Conservation (phyloP, 1,284 basidiomycete genomes). For the Fomitopsis schrenkii region DNA sequence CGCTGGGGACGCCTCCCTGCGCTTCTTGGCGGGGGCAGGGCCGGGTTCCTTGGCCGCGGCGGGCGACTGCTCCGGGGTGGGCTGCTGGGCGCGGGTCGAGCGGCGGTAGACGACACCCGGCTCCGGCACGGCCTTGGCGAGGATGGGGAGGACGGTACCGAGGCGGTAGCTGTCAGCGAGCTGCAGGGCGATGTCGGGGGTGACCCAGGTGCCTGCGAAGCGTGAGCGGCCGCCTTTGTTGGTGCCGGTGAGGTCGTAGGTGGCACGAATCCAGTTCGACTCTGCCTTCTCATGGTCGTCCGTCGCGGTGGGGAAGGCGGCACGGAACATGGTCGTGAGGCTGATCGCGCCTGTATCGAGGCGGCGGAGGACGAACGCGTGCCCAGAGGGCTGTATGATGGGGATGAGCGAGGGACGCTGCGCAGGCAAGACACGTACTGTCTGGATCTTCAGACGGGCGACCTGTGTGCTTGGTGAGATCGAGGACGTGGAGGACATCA, state of each 20-base stretch:
- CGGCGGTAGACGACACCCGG: slow-evolving; percentile 74
- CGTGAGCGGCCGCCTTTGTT: slow-evolving; percentile 79
- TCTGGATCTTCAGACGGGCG: slow-evolving; percentile 92
- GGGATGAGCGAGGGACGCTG: slow-evolving; percentile 11
- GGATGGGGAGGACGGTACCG: slow-evolving; percentile 53
- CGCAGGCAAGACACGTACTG: slow-evolving; percentile 45
- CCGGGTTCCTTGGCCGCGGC: slow-evolving; percentile 25
- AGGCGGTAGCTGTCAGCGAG: slow-evolving; percentile 67
- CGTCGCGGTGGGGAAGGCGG: slow-evolving; percentile 85
- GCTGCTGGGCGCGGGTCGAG: slow-evolving; percentile 33
- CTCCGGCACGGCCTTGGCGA: slow-evolving; percentile 77
- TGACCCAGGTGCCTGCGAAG: slow-evolving; percentile 91
- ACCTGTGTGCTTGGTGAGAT: slow-evolving; percentile 42
- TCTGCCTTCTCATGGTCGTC: slow-evolving; percentile 83
- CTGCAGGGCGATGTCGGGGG: slow-evolving; percentile 61
- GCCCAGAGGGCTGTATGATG: slow-evolving; percentile 54
- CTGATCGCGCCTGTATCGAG: slow-evolving; percentile 96
- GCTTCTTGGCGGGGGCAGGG: slow-evolving; percentile 53
- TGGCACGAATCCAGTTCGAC: slow-evolving; percentile 81
- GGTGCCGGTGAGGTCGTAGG: slow-evolving; percentile 75
- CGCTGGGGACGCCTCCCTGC: slow-evolving; percentile 58
- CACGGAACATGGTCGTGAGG: slow-evolving; percentile 97
- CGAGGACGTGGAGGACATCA: slow-evolving; percentile 7
- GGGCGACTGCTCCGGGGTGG: slow-evolving; percentile 29
- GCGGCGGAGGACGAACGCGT: slow-evolving; percentile 93